phyloP scores from a whole-genome alignment of 2,329 filamentous ascomycete genomes.

The Huntiella savannae region DNA sequence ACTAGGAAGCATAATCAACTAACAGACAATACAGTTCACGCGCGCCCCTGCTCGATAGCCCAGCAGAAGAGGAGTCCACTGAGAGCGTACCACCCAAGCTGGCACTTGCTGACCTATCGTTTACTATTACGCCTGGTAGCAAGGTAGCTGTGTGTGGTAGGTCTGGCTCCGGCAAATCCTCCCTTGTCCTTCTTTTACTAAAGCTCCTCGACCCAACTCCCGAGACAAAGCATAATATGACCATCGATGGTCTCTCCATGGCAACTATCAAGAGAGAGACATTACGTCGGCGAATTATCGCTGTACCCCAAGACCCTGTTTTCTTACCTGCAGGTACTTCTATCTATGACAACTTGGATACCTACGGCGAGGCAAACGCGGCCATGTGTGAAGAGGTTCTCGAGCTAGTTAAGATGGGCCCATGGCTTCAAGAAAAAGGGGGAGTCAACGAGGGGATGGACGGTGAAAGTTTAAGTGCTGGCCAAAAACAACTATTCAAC shows the following conservation, averaged over 20 bases:
- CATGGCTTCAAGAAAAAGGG: slow-evolving; percentile 15
- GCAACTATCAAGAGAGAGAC: slow-evolving; percentile 21
- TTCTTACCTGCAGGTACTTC: slow-evolving; percentile 28
- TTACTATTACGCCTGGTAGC: slow-evolving; percentile 17
- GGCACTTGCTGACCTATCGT: slow-evolving; percentile 15
- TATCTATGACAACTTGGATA: slow-evolving; percentile 26
- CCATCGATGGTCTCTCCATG: slow-evolving; percentile 25
- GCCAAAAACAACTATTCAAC: slow-evolving; percentile 45
- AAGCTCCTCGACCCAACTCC: slow-evolving; percentile 23
- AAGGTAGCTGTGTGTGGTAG: slow-evolving; percentile 21
- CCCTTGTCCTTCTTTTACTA: slow-evolving; percentile 22
- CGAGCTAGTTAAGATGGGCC: slow-evolving; percentile 19
- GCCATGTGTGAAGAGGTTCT: slow-evolving; percentile 20
- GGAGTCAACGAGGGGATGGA: slow-evolving; percentile 22
- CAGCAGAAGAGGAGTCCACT: not conserved
- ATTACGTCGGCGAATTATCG: slow-evolving; percentile 29
- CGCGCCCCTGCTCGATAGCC: not conserved
- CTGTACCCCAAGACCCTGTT: slow-evolving; percentile 33
- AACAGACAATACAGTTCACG: not conserved
- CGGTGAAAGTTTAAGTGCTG: slow-evolving; percentile 32
- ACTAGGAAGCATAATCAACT: not conserved
- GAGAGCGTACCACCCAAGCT: slow-evolving; percentile 11
- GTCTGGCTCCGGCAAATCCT: slow-evolving; percentile 27
- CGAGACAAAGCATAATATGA: slow-evolving; percentile 16
- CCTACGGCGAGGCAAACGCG: slow-evolving; percentile 17